A percentile compares a stretch with the other conserved stretches of the same genome.
phyloP scores from a whole-genome alignment of 2,329 filamentous ascomycete species.

The Trichoderma guizhouense region DNA sequence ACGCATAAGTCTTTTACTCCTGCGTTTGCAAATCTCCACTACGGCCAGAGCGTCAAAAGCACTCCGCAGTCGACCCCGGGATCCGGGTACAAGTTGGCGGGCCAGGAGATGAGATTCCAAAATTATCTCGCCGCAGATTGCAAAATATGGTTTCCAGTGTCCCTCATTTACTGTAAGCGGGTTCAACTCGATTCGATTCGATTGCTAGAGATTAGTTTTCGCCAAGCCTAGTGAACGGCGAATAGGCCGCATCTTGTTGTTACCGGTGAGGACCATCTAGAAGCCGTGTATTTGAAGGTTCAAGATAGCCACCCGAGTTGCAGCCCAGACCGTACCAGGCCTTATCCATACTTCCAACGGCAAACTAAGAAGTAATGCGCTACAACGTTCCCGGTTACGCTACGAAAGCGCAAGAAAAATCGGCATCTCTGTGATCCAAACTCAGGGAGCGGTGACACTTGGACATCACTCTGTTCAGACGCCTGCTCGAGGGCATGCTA shows the following conservation, averaged over 20 bases:
- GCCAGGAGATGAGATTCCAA: neutral
- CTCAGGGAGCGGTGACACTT: neutral
- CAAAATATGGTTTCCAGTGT: neutral
- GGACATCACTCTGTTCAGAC: neutral
- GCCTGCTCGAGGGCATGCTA: neutral
- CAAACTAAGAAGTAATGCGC: neutral
- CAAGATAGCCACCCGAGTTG: neutral
- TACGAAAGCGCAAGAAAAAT: neutral
- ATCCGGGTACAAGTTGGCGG: neutral
- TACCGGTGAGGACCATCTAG: neutral
- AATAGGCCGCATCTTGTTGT: neutral
- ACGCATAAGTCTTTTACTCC: neutral
- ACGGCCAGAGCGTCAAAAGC: conserved; percentile 7
- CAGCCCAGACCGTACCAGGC: neutral
- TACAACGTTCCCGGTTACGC: neutral
- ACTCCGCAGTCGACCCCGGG: neutral
- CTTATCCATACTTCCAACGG: neutral
- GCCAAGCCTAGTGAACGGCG: neutral
- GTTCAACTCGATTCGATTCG: neutral
- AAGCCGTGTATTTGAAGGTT: neutral
- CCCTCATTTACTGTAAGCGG: neutral
- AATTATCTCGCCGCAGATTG: neutral
- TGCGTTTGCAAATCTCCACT: conserved; percentile 16
- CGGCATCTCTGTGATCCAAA: neutral
- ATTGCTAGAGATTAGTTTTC: neutral